Evolutionary conservation across 1,284 basidiomycete genomes (phyloP).

Genomic region (Trichosporon sp.): DNA sequence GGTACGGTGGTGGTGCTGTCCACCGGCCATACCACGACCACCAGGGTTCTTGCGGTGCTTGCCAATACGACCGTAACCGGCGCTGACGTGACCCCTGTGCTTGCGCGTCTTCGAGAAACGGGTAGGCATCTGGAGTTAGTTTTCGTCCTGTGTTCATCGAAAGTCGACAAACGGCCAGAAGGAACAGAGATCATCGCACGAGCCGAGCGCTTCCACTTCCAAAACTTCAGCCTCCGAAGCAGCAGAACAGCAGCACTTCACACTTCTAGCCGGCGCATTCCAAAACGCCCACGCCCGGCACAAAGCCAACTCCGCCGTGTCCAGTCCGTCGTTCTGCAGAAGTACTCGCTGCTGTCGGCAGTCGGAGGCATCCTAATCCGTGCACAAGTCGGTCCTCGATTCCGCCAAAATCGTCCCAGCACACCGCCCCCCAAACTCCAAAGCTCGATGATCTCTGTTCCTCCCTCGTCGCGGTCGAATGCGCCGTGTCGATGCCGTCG

Average conservation of each 20-base stretch:
- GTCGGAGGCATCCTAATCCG: no score
- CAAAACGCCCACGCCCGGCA: not conserved
- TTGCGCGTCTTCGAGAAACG: constrained; percentile 94
- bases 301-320: not conserved
- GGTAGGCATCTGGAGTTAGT: constrained; percentile 66
- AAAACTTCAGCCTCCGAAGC: not conserved
- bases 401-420: no score
- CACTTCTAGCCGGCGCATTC: not conserved
- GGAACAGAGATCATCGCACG: not conserved
- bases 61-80: constrained; percentile 95
- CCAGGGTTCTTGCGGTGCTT: constrained; percentile 99
- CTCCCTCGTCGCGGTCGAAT: not conserved
- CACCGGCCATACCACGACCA: constrained; percentile 99
- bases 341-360: no score
- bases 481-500: not conserved
- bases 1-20: constrained; percentile 95
- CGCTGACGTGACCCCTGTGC: constrained; percentile 97
- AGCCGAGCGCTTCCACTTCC: not conserved
- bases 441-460: not conserved
- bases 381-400: no score
- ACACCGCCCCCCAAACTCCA: no score
- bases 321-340: not conserved
- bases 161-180: not conserved
- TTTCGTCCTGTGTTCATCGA: not conserved
- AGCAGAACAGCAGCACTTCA: not conserved